Evolutionary conservation across 805 yeast species (phyloP).

Genomic region (Candida peoriensis): DNA sequence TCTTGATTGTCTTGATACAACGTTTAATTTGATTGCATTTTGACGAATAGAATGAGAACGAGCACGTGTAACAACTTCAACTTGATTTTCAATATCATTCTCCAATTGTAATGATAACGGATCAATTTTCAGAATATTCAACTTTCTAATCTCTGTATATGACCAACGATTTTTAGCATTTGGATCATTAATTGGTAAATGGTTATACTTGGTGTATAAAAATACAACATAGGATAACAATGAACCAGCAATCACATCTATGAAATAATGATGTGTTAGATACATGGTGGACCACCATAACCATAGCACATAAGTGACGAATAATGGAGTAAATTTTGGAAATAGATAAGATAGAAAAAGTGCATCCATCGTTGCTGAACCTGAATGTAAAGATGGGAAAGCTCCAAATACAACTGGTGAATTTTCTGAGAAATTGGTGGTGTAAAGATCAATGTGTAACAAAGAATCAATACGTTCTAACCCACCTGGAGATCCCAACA

Average conservation of each 20-base stretch:
- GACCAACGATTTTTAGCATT: conserved; percentile 66
- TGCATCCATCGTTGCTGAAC: conserved; percentile 91
- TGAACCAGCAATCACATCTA: conserved; percentile 93
- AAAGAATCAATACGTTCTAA: conserved; percentile 78
- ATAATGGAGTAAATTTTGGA: conserved; percentile 61
- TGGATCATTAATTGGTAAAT: conserved; percentile 56
- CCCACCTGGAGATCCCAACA: conserved; percentile 96
- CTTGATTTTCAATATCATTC: conserved; percentile 28
- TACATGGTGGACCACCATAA: conserved; percentile 99
- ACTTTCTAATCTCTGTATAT: conserved; percentile 38
- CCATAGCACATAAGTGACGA: conserved; percentile 81
- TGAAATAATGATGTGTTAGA: conserved; percentile 92
- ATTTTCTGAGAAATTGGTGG: conserved; percentile 68
- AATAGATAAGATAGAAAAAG: conserved; percentile 79
- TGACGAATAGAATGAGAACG: conserved; percentile 15
- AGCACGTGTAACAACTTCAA: conserved; percentile 8
- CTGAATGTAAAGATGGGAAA: conserved; percentile 82
- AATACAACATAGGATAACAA: conserved; percentile 70
- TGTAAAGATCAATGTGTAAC: conserved; percentile 76
- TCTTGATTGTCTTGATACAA: conserved; percentile 13
- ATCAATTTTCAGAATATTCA: conserved; percentile 28
- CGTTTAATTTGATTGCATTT: conserved; percentile 23
- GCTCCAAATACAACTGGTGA: conserved; percentile 96
- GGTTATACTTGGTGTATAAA: conserved; percentile 59
- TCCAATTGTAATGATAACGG: conserved; percentile 27